phyloP scores from a whole-genome alignment of 495 filamentous ascomycete genomes.

The Annulohypoxylon bovei region DNA sequence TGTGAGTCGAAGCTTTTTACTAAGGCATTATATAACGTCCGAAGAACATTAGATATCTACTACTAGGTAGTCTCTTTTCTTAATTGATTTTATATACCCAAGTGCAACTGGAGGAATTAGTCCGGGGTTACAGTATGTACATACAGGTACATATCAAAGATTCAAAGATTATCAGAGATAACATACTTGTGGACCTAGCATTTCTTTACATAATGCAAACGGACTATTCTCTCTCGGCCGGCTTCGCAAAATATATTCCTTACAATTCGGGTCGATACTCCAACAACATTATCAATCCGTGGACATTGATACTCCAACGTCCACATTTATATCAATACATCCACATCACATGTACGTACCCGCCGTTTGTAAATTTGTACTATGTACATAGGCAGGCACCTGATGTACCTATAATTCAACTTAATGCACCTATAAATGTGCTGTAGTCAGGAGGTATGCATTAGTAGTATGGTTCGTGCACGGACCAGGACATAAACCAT shows the following conservation, averaged over 20 bases:
- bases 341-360: not conserved
- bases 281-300: not conserved
- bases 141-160: no score
- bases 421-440: no score
- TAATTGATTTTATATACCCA: not conserved
- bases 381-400: no score
- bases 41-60: not conserved
- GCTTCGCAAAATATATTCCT: constrained; percentile 3
- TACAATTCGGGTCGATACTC: not conserved
- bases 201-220: constrained; percentile 19
- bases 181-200: not conserved
- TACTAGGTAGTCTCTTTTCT: not conserved
- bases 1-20: not conserved
- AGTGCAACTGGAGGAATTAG: not conserved
- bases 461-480: constrained; percentile 2
- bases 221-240: not conserved
- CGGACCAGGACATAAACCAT: constrained; percentile 22
- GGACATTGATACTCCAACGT: constrained; percentile 1
- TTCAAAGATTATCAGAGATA: not conserved
- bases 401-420: no score
- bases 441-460: no score
- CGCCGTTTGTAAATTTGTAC: no score
- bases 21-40: constrained; percentile 8
- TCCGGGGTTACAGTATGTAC: not conserved
- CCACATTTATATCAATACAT: not conserved